phyloP scores from a whole-genome alignment of 1,284 basidiomycete species.

The Agaricales sp. region DNA sequence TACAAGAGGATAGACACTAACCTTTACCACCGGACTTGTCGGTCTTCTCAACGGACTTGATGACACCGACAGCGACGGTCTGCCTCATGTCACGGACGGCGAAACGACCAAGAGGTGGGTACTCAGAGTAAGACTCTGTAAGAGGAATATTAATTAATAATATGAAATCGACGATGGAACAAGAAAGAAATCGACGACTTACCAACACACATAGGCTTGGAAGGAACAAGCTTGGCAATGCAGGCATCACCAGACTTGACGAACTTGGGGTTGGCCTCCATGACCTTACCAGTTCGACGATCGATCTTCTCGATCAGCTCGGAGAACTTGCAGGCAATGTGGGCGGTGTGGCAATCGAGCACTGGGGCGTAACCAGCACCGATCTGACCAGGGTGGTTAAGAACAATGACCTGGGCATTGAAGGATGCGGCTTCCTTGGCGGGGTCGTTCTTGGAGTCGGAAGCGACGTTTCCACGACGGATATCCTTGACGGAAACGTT shows the following conservation, averaged over 20 bases:
- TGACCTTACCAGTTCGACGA: constrained; percentile 91
- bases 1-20: constrained; percentile 23
- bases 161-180: background rate
- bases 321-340: constrained; percentile 99
- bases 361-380: constrained; percentile 97
- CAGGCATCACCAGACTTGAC: constrained; percentile 95
- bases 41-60: constrained; percentile 92
- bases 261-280: constrained; percentile 89
- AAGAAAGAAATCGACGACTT: constrained; percentile 14
- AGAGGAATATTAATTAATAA: constrained; percentile 37
- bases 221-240: constrained; percentile 96
- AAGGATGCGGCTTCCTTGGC: constrained; percentile 99
- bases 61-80: constrained; percentile 96
- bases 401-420: constrained; percentile 99
- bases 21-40: constrained; percentile 82
- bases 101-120: constrained; percentile 99
- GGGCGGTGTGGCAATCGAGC: constrained; percentile 99
- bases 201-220: constrained; percentile 79
- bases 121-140: constrained; percentile 91
- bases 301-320: constrained; percentile 99
- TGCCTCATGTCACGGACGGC: constrained; percentile 98
- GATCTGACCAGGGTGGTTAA: constrained; percentile 99
- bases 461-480: constrained; percentile 97
- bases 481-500: constrained; percentile 99
- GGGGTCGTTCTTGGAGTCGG: constrained; percentile 99